A percentile compares a stretch with the other conserved stretches of the same genome.
Conservation (phyloP, 345 rosid species). For the Eucalyptus brandiana region DNA sequence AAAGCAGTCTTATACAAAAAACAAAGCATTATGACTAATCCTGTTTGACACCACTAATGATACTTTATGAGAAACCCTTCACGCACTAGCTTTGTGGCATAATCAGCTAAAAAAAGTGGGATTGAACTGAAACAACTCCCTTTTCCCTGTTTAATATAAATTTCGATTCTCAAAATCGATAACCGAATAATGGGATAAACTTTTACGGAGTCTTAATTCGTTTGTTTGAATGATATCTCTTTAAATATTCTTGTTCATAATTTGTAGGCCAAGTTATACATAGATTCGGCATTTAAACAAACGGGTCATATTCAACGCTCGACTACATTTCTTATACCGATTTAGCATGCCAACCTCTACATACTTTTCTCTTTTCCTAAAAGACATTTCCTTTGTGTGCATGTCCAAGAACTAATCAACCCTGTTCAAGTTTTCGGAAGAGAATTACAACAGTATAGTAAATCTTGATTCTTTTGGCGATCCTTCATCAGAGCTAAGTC, state of each 20-base stretch:
- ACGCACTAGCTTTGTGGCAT: not conserved
- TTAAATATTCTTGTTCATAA: no score
- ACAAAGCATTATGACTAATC: not conserved
- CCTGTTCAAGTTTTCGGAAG: not conserved
- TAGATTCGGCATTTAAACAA: not conserved
- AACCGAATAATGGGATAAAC: not conserved
- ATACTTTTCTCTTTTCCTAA: not conserved
- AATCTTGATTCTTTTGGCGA: not conserved
- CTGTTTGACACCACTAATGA: not conserved
- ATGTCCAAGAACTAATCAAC: not conserved
- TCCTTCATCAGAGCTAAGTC: not conserved
- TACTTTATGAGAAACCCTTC: not conserved
- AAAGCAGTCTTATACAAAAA: not conserved
- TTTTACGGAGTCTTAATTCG: not conserved
- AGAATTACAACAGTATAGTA: not conserved
- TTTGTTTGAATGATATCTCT: not conserved
- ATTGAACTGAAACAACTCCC: not conserved
- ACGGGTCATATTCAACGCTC: not conserved
- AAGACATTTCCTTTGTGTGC: not conserved
- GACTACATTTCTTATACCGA: fast-evolving
- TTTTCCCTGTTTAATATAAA: not conserved
- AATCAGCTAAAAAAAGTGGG: not conserved
- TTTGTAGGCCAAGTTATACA: not conserved
- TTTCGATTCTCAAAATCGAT: not conserved
- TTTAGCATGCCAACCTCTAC: not conserved